These are phyloP conservation scores for Actinomucor elegans DNA, from an alignment of 371 early-diverging fungal species.

Conservation along the genomic window DNA sequence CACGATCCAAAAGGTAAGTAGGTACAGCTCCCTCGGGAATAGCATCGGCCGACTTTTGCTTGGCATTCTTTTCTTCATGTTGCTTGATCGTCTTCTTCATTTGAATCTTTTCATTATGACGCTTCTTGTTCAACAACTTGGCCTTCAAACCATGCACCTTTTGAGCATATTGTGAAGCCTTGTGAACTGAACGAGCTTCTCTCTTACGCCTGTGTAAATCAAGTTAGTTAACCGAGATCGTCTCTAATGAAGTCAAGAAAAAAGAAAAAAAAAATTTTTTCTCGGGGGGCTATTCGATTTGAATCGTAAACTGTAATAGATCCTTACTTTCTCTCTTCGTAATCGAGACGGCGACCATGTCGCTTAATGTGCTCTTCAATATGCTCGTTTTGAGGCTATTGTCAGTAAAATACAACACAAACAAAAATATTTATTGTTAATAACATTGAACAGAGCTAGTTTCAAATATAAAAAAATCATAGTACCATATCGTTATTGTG, in stretches of 20 bases:
- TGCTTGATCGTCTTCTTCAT: conserved; percentile 99
- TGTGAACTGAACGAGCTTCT: conserved; percentile 94
- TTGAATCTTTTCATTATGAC: conserved; percentile 99
- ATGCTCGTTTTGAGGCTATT: conserved; percentile 99
- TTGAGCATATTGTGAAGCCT: conserved; percentile 89
- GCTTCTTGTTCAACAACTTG: conserved; percentile 98
- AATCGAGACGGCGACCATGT: conserved; percentile 97
- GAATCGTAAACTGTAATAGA: background rate
- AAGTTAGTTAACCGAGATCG: background rate
- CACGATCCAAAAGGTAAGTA: conserved; percentile 98
- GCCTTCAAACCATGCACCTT: conserved; percentile 99
- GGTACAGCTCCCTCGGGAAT: conserved; percentile 97
- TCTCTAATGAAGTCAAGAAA: too few species aligned
- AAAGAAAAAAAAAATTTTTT: background rate
- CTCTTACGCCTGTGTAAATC: conserved; percentile 82
- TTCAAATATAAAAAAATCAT: too few species aligned
- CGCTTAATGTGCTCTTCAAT: conserved; percentile 99
- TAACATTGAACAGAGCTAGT: background rate
- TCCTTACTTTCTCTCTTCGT: conserved; percentile 92
- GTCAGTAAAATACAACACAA: background rate
- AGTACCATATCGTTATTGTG: conserved; percentile 11
- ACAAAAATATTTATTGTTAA: background rate
- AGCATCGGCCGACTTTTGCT: conserved; percentile 86
- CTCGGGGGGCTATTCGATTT: too few species aligned
- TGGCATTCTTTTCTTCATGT: conserved; percentile 95